Base-by-base conservation (phyloP, 164 flowering plant genomes). In the Macadamia tetraphylla region DNA sequence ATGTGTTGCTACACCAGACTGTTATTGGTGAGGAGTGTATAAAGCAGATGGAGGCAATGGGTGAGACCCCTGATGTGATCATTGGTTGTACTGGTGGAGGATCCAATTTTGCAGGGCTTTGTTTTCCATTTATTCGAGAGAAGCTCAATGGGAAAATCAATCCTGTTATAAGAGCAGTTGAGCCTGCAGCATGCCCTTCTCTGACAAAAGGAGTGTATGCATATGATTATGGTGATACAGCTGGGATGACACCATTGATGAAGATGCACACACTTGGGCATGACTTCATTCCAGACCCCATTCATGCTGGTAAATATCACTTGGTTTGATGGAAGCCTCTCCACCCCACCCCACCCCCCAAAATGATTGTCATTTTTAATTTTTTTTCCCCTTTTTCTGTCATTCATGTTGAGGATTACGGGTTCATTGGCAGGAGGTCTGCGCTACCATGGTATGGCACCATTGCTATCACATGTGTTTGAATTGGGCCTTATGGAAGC, bases 261-360 rank as follows among this genome's bases (percentile, higher is more conserved):
- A 94, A 94, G 87, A 94, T 94, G 98, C 98, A 94, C 62, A 94
- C 97, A 3, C 93, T 94, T 58, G 98, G 98, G 6, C 98, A 94
- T 74, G 92, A 91, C 75, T 94, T 94, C 77, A 83, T 94, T 68
- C 97, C 98, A 0, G 98, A 94, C 67, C 96, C 98, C 15, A 91
- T 94, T 71, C 98, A 94, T 82, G 90, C 97, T 15, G 98, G 98
- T 94, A 82, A 23, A 70, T 17, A 74, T 65, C n/a, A 18, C 43
- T 42, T 44, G 11, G 13, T 32, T 32, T 9, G 29, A 55, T 60
- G 12, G 14, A 30, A 30, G 32, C 17, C 55, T 30, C 53, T 53
- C 6, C 51, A 43, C 18, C 3, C 13, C 23, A 61, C 23, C 23
- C 23, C 23, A 23, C 23, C 23, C 23, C 23, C 23, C 23, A 23